Percentiles rank a stretch among this genome's conserved stretches.
phyloP scores from a whole-genome alignment of 2,329 filamentous ascomycete species.

The Xylaria hypoxylon region DNA sequence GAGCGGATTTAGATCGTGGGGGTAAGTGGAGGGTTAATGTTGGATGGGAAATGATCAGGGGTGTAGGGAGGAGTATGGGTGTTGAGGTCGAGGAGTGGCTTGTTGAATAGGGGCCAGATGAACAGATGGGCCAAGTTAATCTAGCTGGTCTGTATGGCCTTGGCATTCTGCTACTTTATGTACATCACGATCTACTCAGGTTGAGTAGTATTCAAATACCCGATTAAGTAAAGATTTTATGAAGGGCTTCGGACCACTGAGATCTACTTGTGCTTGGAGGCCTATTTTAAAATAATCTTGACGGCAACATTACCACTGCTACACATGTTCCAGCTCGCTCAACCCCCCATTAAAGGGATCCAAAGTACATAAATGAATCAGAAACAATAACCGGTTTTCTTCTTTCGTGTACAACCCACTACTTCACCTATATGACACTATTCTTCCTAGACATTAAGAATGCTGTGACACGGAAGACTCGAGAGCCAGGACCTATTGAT shows the following conservation, averaged over 20 bases:
- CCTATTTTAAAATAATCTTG: neutral
- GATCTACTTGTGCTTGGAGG: neutral
- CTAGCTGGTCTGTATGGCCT: neutral
- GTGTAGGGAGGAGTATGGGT: constrained; percentile 77
- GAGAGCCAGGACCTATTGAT: constrained; percentile 63
- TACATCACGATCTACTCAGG: neutral
- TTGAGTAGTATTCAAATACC: neutral
- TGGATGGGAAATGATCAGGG: constrained; percentile 79
- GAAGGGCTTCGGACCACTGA: neutral
- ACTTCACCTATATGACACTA: neutral
- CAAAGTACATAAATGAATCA: neutral
- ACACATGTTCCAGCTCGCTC: constrained; percentile 22
- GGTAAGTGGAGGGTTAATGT: constrained; percentile 83
- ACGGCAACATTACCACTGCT: neutral
- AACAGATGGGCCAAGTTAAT: neutral
- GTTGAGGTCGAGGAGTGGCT: constrained; percentile 85
- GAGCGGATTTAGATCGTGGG: constrained; percentile 77
- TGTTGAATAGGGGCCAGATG: constrained; percentile 64
- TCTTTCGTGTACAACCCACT: too few relatives aligned
- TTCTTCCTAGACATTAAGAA: constrained; percentile 16
- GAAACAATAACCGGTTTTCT: neutral
- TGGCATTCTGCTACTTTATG: neutral
- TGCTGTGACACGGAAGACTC: constrained; percentile 55
- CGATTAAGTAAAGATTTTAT: neutral
- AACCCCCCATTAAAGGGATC: neutral